Conservation (phyloP, 306 rosid species). For the Neltuma alba region DNA sequence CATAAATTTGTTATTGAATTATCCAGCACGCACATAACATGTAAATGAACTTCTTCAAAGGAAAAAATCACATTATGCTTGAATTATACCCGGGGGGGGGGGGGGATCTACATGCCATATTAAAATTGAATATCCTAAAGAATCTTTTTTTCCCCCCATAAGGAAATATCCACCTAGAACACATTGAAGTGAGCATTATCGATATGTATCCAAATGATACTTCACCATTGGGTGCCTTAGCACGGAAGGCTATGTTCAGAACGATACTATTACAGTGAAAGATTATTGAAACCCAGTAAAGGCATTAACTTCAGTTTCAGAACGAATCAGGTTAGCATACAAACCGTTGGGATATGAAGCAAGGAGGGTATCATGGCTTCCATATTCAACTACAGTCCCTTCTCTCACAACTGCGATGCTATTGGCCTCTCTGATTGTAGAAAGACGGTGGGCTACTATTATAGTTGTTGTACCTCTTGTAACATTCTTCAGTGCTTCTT, state of each 20-base stretch:
- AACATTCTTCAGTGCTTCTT: slow-evolving; percentile 65
- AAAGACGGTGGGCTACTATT: slow-evolving; percentile 83
- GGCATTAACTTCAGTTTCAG: slow-evolving; percentile 83
- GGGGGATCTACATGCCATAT: background rate
- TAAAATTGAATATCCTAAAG: background rate
- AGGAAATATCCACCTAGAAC: background rate
- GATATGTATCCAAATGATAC: slow-evolving; percentile 12
- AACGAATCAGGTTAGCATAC: slow-evolving; percentile 72
- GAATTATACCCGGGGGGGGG: background rate
- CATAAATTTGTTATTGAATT: too few relatives aligned
- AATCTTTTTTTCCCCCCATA: background rate
- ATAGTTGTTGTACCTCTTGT: slow-evolving; percentile 68
- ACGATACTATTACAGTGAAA: slow-evolving; percentile 4
- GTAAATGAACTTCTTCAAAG: background rate
- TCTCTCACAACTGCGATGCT: slow-evolving; percentile 76
- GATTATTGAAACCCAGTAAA: slow-evolving; percentile 46
- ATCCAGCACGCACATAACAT: background rate
- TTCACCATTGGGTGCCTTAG: slow-evolving; percentile 3
- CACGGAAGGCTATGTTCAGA: background rate
- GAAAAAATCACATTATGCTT: background rate
- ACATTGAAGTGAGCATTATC: slow-evolving; percentile 4
- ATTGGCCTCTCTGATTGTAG: slow-evolving; percentile 76
- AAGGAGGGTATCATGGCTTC: slow-evolving; percentile 71
- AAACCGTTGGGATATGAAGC: slow-evolving; percentile 60
- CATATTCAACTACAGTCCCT: slow-evolving; percentile 71